Base-by-base conservation (phyloP, 257 asterid species). In the Voacanga thouarsii region DNA sequence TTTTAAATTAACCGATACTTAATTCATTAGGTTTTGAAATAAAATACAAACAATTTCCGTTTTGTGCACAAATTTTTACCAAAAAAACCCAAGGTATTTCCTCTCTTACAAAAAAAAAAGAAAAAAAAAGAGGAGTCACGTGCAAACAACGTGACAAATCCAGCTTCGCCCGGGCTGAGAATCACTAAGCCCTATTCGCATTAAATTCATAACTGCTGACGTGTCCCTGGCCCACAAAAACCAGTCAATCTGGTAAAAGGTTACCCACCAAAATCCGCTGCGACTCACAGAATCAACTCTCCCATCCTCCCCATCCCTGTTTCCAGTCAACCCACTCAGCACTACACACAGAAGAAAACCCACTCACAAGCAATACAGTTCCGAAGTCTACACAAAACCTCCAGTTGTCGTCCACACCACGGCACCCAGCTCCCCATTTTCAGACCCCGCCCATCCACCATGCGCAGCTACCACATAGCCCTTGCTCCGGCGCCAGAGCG, bases 401-500 rank as follows among this genome's bases (percentile, higher is more conserved):
- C 37, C 2, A n/a, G 14, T 71, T 28, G 44, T 43, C 75, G 11
- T 28, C 44, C 60, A 12, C 24, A 26, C 39, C 33, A 24, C 24
- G 43, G 23, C 43, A 24, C 44, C 60, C 53, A 33, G 37, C 41
- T 26, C 21, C 8, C 43, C 39, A 30, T 55, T 12, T 7, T 30
- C 18, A 12, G 15, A 6, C 15, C 21, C 14, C 72, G 37, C 3
- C 63, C 78, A 28, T n/a, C 57, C 83, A 77, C 77, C 83, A 83
- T 39, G 87, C 83, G 80, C 83, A 77, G 72, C 88, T 84, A 68
- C 83, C 85, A 37, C 75, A 79, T 41, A 10, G 65, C 90, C 28
- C 90, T 88, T 6, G 75, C 89, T 0, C 88, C 86, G 75, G 79
- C 88, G 21, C 83, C 83, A 3, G 75, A 37, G 5, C 79, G 16